Evolutionary conservation across 208 protist species (phyloP), one percentile per base, ranked within the genome.

Genomic region (Wallacemonas sp.): DNA sequence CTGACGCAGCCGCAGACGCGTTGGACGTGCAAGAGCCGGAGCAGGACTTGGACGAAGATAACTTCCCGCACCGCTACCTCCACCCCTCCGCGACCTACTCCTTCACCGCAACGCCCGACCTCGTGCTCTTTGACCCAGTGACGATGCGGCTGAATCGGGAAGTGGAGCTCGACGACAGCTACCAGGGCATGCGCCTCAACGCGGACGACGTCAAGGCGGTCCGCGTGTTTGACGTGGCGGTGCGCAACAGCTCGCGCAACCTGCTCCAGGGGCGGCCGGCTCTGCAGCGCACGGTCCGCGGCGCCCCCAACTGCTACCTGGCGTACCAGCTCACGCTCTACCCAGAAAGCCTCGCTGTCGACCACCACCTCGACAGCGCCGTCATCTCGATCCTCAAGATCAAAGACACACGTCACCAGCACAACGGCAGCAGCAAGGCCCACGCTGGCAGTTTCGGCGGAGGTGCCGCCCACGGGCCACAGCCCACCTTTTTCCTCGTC

Each of bases 61-160:
- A 90, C 70, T 95, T 92, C 57, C 76, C 85, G 0, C 81, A 95
- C 32, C 86, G 89, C 39, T 95, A 93, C 62, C 62, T 91, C 9
- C 84, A 95, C 67, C 87, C 86, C 2, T 73, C 72, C 23, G 70
- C 80, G 1, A 88, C 76, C 27, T 92, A 92, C 65, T 82, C 79
- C 29, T 79, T 91, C 47, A 77, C 66, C 34, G 16, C 85, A 12
- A 57, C 70, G 2, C 79, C 85, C 2, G 70, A 36, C 36, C 54
- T 87, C 29, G 67, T 46, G 30, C 81, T 92, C 61, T 87, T 86
- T 62, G 65, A 84, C 43, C 44, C 82, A 2, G 57, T 33, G 24
- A 65, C 11, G 17, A 92, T 95, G 88, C 67, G 66, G 12, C 65
- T 78, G 32, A 69, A 72, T 16, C 76, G 81, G 14, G 74, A 87